Evolutionary conservation across 345 rosid species (phyloP), one percentile per base, ranked within the genome.

Genomic region (Populus tremula): DNA sequence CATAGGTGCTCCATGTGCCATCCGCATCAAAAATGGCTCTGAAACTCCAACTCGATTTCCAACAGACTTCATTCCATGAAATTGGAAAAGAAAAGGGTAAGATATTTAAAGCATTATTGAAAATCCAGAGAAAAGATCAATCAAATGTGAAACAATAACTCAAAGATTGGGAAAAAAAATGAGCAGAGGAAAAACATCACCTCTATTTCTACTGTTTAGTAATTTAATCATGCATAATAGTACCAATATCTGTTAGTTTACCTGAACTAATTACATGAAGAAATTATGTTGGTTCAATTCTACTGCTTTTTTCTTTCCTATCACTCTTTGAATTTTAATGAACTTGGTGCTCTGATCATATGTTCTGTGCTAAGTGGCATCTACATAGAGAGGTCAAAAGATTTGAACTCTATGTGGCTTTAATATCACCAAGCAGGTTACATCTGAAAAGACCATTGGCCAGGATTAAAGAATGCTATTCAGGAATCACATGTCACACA

Each of bases 21-120:
- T 95, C 80, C 97, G 97, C 99, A 93, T 95, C 86, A 95, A 89
- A 86, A 91, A 95, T 31, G 98, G 94, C 83, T 95, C 99, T 38
- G 84, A 84, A 70, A 93, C 99, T 81, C 97, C 99, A 82, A 95
- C 93, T 81, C 92, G 91, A 85, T 92, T 91, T 76, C 97, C 99
- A 82, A 93, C 99, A 73, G 98, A 92, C 99, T 95, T 90, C 85
- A 85, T 77, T 45, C 63, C 79, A 78, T 54, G 12, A 74, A 72
- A 71, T 64, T 54, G 14, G 14, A 41, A 66, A 71, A 70, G 23
- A 13, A 69, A 70, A 71, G 45, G 17, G 76, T 12, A 36, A 77
- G 59, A 41, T 12, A 64, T 8, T 61, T 29, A 65, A 41, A 71
- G 38, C 16, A 33, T 2, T 5, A 67, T 47, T 21, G 39, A 12